Percentiles rank a stretch among this genome's conserved stretches.
Conservation (phyloP, 345 rosid genomes). For the Camelina sativa region DNA sequence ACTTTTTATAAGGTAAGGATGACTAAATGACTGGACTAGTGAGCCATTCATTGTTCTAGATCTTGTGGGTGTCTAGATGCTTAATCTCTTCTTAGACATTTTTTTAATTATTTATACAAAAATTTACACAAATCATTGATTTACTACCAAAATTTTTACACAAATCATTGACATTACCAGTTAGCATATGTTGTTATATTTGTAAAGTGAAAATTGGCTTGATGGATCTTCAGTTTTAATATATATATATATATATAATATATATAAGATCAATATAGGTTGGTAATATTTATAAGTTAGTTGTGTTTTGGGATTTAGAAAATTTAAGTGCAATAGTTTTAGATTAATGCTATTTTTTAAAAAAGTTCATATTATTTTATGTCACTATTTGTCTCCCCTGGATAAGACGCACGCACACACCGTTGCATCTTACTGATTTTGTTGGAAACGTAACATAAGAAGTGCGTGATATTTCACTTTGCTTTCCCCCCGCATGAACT, state of each 20-base stretch:
- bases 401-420: neutral
- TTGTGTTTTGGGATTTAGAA: no score
- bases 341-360: no score
- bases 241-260: no score
- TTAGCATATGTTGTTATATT: neutral
- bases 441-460: conserved; percentile 3
- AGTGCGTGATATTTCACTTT: neutral
- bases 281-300: no score
- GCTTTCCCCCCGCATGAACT: neutral
- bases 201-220: neutral
- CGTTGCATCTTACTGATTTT: neutral
- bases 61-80: neutral
- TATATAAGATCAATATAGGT: neutral
- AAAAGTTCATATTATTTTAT: neutral
- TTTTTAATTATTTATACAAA: neutral
- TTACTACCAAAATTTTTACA: no score
- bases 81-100: neutral
- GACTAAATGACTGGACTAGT: neutral
- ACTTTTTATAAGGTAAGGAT: conserved; percentile 5
- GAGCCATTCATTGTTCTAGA: neutral
- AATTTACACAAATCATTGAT: neutral
- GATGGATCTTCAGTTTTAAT: neutral
- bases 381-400: neutral
- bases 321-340: no score
- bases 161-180: neutral